These are phyloP conservation scores for Micractinium sp. DNA, from an alignment of 139 green algal genomes.

Conservation along the genomic window DNA sequence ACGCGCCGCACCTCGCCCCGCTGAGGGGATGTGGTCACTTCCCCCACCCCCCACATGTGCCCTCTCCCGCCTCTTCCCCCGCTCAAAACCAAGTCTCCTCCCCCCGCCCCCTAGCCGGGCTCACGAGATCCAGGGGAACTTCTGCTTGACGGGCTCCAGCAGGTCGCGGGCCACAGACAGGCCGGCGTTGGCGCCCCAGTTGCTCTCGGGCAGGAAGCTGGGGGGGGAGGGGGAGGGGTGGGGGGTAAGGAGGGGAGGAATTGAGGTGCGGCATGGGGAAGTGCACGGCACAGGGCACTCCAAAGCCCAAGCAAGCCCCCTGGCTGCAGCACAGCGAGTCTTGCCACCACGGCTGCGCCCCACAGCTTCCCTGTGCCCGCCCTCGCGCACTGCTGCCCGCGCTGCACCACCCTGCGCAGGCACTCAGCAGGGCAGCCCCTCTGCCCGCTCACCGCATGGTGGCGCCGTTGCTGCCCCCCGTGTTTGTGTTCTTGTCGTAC, in stretches of 20 bases:
- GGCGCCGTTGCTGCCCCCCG: conserved; percentile 82
- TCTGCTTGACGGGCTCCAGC: conserved; percentile 89
- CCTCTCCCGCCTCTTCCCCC: too few relatives aligned
- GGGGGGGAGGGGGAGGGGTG: neutral
- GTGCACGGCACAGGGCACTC: neutral
- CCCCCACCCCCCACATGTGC: too few relatives aligned
- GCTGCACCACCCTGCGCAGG: too few relatives aligned
- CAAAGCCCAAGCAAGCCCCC: too few relatives aligned
- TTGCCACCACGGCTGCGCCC: too few relatives aligned
- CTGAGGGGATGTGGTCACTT: too few relatives aligned
- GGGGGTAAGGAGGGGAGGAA: too few relatives aligned
- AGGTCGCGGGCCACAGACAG: conserved; percentile 75
- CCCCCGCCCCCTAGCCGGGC: neutral
- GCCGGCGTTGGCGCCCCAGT: conserved; percentile 86
- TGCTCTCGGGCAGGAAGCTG: conserved; percentile 79
- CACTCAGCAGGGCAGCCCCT: neutral
- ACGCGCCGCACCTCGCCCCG: too few relatives aligned
- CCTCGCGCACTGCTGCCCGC: too few relatives aligned
- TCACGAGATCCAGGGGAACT: conserved; percentile 28
- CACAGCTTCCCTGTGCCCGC: too few relatives aligned
- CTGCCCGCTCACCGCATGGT: conserved; percentile 80
- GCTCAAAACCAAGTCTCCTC: too few relatives aligned
- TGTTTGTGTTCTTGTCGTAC: conserved; percentile 82
- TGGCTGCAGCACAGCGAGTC: too few relatives aligned
- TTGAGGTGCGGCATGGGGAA: neutral